Evolutionary conservation across 768 basidiomycete species (phyloP).

Genomic region (Auricularia heimuer): DNA sequence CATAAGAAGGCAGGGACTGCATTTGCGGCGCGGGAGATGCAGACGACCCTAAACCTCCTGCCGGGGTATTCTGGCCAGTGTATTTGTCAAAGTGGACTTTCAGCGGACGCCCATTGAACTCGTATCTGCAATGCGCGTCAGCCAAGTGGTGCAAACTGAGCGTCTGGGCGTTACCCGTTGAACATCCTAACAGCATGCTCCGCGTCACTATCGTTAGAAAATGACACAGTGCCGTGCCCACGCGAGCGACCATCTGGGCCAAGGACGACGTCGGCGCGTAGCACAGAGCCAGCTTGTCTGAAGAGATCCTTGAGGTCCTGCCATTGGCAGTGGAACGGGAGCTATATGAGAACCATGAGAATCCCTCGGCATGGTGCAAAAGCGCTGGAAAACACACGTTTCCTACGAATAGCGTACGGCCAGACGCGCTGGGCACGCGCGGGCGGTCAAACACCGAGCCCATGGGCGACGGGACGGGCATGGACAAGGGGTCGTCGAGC

Average conservation of each 20-base stretch:
- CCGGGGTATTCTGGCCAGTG: not conserved
- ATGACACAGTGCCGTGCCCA: slow-evolving; percentile 89
- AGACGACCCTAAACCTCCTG: not conserved
- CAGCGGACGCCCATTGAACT: slow-evolving; percentile 76
- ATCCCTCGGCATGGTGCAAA: not conserved
- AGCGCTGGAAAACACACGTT: slow-evolving; percentile 49
- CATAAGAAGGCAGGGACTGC: slow-evolving; percentile 3
- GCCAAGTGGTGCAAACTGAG: not conserved
- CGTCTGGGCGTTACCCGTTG: slow-evolving; percentile 52
- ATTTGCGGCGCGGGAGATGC: slow-evolving; percentile 2
- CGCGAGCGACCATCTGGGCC: slow-evolving; percentile 82
- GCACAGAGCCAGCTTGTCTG: slow-evolving; percentile 78
- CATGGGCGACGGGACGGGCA: not conserved
- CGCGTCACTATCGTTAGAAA: slow-evolving; percentile 74
- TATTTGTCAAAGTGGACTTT: slow-evolving; percentile 92
- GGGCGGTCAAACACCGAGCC: slow-evolving; percentile 5
- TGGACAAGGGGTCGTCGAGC: not conserved
- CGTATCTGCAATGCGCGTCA: slow-evolving; percentile 43
- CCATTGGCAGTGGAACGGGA: slow-evolving; percentile 94
- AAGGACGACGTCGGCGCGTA: slow-evolving; percentile 84
- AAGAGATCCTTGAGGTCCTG: slow-evolving; percentile 97
- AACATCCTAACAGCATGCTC: slow-evolving; percentile 79
- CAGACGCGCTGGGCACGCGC: slow-evolving; percentile 8
- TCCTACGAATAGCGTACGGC: slow-evolving; percentile 61
- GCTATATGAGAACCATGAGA: slow-evolving; percentile 29